phyloP scores from a whole-genome alignment of 257 asterid species.

The Schizonepeta tenuifolia region DNA sequence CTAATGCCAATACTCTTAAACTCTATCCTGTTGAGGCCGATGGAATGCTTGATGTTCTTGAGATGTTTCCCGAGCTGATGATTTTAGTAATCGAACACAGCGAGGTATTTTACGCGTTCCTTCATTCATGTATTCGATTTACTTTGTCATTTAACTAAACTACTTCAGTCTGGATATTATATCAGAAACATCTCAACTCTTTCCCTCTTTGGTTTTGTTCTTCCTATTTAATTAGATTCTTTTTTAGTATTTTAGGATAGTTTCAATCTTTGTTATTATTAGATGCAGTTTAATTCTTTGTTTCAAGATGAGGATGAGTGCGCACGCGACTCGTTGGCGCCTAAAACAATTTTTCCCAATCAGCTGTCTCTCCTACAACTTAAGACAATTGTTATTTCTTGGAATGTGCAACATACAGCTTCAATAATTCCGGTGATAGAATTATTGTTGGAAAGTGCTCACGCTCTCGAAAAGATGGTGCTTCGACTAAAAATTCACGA shows the following conservation, averaged over 20 bases:
- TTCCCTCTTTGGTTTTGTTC: too few species aligned
- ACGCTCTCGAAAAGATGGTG: neutral
- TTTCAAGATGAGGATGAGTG: neutral
- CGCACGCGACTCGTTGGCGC: neutral
- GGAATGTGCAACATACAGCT: too few species aligned
- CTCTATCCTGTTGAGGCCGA: neutral
- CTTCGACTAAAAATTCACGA: neutral
- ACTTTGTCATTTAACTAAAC: too few species aligned
- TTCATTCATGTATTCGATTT: too few species aligned
- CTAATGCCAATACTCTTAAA: neutral
- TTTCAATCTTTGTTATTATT: too few species aligned
- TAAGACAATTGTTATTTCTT: too few species aligned
- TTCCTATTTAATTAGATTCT: too few species aligned
- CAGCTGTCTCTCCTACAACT: too few species aligned
- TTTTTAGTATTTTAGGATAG: too few species aligned
- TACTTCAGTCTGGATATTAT: too few species aligned
- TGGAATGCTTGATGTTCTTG: neutral
- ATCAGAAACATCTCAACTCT: too few species aligned
- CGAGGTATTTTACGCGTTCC: neutral
- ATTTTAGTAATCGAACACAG: neutral
- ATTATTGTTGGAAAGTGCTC: neutral
- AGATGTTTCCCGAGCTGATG: neutral
- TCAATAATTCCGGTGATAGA: too few species aligned
- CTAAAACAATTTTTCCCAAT: neutral
- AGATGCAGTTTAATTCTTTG: neutral